Evolutionary conservation across 768 basidiomycete genomes (phyloP).

Genomic region (Amanita fuliginea): DNA sequence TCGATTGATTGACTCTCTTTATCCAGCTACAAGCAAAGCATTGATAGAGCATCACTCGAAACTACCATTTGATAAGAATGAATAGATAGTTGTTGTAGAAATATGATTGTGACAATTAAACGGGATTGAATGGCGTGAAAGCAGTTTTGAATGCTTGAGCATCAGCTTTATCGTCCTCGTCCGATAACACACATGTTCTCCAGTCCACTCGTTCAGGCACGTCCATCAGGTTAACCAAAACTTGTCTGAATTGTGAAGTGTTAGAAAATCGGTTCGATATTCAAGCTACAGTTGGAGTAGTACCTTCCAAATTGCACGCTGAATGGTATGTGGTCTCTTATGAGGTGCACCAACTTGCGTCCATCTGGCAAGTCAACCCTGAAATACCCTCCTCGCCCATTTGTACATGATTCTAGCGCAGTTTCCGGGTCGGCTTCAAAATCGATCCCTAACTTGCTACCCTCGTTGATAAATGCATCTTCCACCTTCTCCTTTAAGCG

Average conservation of each 20-base stretch:
- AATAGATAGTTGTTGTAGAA: neutral
- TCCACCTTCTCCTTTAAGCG: slow-evolving; percentile 54
- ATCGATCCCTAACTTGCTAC: slow-evolving; percentile 50
- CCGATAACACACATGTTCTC: slow-evolving; percentile 77
- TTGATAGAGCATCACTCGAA: slow-evolving; percentile 8
- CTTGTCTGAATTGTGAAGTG: slow-evolving; percentile 46
- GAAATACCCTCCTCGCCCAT: slow-evolving; percentile 71
- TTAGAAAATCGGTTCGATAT: slow-evolving; percentile 6
- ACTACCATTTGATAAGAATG: neutral
- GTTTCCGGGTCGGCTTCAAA: slow-evolving; percentile 65
- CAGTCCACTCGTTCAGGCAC: slow-evolving; percentile 80
- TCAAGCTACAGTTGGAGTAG: slow-evolving; percentile 12
- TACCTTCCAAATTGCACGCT: slow-evolving; percentile 92
- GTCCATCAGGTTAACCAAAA: slow-evolving; percentile 65
- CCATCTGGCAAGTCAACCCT: slow-evolving; percentile 85
- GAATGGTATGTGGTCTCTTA: slow-evolving; percentile 71
- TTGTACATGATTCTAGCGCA: slow-evolving; percentile 42
- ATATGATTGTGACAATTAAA: neutral
- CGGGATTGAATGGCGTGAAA: slow-evolving; percentile 66
- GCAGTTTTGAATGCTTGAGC: slow-evolving; percentile 75
- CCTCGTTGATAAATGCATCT: slow-evolving; percentile 62
- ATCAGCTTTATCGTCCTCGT: slow-evolving; percentile 81
- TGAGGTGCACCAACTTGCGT: slow-evolving; percentile 73
- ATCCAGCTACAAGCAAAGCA: slow-evolving; percentile 21
- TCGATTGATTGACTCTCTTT: neutral